Base-by-base conservation (phyloP, 352 stramenopile species). In the Phytopythium boreale region DNA sequence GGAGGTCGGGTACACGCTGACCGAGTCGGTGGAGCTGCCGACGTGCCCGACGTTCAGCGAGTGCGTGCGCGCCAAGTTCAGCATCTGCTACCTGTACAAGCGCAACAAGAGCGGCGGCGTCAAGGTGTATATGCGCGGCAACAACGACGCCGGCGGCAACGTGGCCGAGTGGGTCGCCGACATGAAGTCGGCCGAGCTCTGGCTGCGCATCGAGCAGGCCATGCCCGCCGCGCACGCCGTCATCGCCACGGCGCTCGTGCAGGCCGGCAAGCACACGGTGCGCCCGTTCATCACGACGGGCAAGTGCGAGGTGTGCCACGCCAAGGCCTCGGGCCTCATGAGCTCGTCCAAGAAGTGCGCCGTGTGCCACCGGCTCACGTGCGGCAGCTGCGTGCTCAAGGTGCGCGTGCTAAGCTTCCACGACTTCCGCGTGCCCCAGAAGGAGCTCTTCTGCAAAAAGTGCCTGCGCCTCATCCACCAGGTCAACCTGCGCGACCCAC, bases 1-100 rank as follows among this genome's bases (percentile, higher is more conserved):
- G 59, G 84, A 92, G 70, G 87, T 92, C 57, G 84, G 84, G 11
- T 92, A 92, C 75, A 87, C 82, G 24, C 72, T 92, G 20, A 87
- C 79, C 19, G 81, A 92, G 65, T 90, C 80, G 12, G 81, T 92
- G n/a, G 82, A 92, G 56, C 58, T 90, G 15, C 75, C 78, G 10
- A 87, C 71, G 15, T 92, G 84, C 57, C 84, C 84, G 49, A 63
- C 63, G 6, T 90, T 92, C 61, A 77, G 76, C 14, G 70, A 88
- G 47, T 91, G 84, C 50, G 77, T 92, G 39, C 82, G 84, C 22
- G 84, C 81, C 49, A 87, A 85, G 56, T 72, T 92, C 24, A 89
- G 78, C 12, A 77, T 87, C 49, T 92, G 84, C 62, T 90, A 90
- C 70, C 57, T 92, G 47, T 92, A 89, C 68, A 79, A 80, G 49